Evolutionary conservation across 2,329 filamentous ascomycete genomes (phyloP), one percentile per base, ranked within the genome.

Genomic region (Sclerotiophoma versabilis): DNA sequence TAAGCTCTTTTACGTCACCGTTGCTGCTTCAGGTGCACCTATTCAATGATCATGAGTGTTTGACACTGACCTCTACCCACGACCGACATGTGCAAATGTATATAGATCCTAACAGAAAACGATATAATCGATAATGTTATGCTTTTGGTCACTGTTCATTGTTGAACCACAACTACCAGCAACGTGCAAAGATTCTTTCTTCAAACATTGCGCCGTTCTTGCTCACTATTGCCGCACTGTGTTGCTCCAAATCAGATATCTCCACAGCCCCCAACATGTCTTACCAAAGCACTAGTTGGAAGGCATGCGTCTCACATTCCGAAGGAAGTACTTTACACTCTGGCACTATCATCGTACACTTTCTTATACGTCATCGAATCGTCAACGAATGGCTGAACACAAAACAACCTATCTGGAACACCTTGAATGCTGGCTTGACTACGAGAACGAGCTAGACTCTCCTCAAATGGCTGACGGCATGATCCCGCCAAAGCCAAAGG

Each of bases 1-100:
- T 6, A 66, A 64, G 47, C 54, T 66, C 11, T 66, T 65, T 49
- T 66, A 66, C 32, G 61, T 33, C 33, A 66, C 64, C 19, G 14
- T 66, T 23, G 59, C 57, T 38, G 62, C 64, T 4, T 59, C 58
- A 29, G 63, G 63, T 12, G 47, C 48, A 2, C 54, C 54, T 20
- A 42, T 59, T 14, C 54, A 57, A 32, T 57, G 17, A 17, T 34
- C 26, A 5, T 12, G 3, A 23, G 17, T 17, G 9, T 12, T 30
- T 8, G 1, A 11, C 14, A n/a, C 10, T 14, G 15, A 15, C 3
- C 6, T n/a, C 8, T 23, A 12, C 25, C 9, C 9, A 52, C 15
- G 17, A 30, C 22, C n/a, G n/a, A 15, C 10, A 47, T 9, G 26
- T 15, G 6, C 12, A 22, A 11, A 14, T 41, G 12, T 39, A 33